phyloP scores from a whole-genome alignment of 768 basidiomycete genomes.

The Leucocoprinus birnbaumii region DNA sequence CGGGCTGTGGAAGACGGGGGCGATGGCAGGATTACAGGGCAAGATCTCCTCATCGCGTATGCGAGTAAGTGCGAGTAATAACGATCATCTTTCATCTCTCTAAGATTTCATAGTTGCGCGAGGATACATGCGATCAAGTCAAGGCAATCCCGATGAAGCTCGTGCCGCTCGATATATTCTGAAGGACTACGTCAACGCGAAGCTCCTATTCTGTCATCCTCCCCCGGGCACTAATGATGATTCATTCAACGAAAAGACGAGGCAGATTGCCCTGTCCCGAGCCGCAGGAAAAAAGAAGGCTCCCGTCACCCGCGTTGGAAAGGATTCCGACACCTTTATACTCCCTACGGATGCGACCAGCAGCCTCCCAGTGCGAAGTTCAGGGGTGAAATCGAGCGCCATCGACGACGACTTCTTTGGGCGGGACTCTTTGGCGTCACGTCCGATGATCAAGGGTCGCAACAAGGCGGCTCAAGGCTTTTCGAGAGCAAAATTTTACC shows the following conservation, averaged over 20 bases:
- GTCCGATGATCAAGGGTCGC: slow-evolving; percentile 64
- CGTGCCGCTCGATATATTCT: slow-evolving; percentile 88
- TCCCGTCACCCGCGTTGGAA: slow-evolving; percentile 81
- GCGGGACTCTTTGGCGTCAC: slow-evolving; percentile 44
- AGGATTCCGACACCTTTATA: slow-evolving; percentile 83
- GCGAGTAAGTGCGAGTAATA: slow-evolving; percentile 73
- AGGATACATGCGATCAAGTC: slow-evolving; percentile 89
- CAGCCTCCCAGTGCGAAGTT: slow-evolving; percentile 26
- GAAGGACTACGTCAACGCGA: slow-evolving; percentile 97
- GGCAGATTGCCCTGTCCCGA: slow-evolving; percentile 55
- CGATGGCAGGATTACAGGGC: slow-evolving; percentile 67
- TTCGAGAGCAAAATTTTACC: slow-evolving; percentile 64
- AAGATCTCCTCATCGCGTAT: slow-evolving; percentile 83
- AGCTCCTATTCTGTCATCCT: slow-evolving; percentile 85
- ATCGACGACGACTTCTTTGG: slow-evolving; percentile 86
- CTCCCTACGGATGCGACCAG: slow-evolving; percentile 28
- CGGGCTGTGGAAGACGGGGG: slow-evolving; percentile 78
- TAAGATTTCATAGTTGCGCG: slow-evolving; percentile 69
- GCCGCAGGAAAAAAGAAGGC: slow-evolving; percentile 83
- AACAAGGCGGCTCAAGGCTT: slow-evolving; percentile 56
- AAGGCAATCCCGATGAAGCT: slow-evolving; percentile 97
- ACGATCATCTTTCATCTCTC: not conserved
- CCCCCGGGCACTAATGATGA: slow-evolving; percentile 70
- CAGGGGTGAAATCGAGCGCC: slow-evolving; percentile 56
- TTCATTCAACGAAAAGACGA: slow-evolving; percentile 73